Evolutionary conservation across 257 asterid species (phyloP).

Genomic region (Solanum sejunctum): DNA sequence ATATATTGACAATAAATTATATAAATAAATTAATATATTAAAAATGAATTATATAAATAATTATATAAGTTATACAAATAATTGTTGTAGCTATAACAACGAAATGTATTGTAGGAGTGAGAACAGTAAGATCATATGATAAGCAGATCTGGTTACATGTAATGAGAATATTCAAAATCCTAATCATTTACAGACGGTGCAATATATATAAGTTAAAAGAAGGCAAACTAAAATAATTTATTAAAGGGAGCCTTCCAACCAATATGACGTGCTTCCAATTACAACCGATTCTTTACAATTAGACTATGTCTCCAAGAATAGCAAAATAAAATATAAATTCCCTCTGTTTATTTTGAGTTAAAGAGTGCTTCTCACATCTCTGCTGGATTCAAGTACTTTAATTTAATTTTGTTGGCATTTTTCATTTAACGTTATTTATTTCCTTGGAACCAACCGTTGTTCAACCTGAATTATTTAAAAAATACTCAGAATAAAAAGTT

Average conservation of each 20-base stretch:
- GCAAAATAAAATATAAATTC: not conserved
- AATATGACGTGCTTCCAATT: not conserved
- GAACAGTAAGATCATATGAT: not conserved
- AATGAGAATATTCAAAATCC: not conserved
- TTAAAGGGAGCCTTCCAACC: not conserved
- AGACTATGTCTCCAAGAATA: not conserved
- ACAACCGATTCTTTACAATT: not conserved
- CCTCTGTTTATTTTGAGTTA: not conserved
- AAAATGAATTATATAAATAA: too few relatives aligned
- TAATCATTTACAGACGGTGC: not conserved
- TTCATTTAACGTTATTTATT: not conserved
- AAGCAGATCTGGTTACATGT: not conserved
- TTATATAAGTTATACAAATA: too few relatives aligned
- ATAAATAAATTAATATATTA: too few relatives aligned
- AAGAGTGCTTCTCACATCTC: not conserved
- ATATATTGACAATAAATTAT: too few relatives aligned
- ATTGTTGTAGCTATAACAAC: too few relatives aligned
- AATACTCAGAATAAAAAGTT: too few relatives aligned
- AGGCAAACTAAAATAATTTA: not conserved
- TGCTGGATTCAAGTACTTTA: not conserved
- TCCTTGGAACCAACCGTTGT: not conserved
- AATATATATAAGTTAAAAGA: not conserved
- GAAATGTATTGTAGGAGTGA: not conserved
- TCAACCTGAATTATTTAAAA: too few relatives aligned
- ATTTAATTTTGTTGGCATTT: not conserved